phyloP scores from a whole-genome alignment of 2,329 filamentous ascomycete genomes.

The Penicillium corylophilum region DNA sequence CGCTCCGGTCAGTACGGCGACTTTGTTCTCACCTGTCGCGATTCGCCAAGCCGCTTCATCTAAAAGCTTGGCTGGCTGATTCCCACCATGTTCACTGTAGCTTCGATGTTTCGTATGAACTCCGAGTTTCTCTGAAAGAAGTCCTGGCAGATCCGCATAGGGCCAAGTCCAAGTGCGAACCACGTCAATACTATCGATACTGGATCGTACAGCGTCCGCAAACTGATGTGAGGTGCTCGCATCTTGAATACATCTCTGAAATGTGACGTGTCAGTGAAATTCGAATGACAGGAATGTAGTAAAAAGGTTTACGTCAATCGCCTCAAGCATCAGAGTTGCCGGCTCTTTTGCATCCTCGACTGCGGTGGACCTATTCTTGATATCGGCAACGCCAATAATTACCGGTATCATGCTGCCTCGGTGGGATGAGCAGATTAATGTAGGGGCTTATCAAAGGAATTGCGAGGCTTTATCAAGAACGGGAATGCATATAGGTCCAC shows the following conservation, averaged over 20 bases:
- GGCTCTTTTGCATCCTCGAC: conserved; percentile 59
- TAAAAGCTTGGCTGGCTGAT: conserved; percentile 62
- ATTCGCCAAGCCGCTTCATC: conserved; percentile 63
- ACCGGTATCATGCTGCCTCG: conserved; percentile 44
- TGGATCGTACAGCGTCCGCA: conserved; percentile 38
- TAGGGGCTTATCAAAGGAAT: neutral
- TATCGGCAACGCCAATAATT: conserved; percentile 62
- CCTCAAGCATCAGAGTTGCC: conserved; percentile 57
- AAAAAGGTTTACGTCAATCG: conserved; percentile 40
- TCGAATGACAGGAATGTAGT: too few relatives aligned
- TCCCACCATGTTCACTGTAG: conserved; percentile 61
- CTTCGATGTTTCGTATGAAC: conserved; percentile 49
- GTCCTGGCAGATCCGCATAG: conserved; percentile 51
- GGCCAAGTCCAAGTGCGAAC: conserved; percentile 56
- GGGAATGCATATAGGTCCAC: neutral
- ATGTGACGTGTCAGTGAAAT: too few relatives aligned
- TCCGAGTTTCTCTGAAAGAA: conserved; percentile 52
- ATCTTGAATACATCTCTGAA: conserved; percentile 44
- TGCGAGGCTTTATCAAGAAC: neutral
- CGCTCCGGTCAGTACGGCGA: conserved; percentile 62
- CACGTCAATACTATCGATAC: conserved; percentile 59
- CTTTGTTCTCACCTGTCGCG: conserved; percentile 52
- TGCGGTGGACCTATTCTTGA: conserved; percentile 57
- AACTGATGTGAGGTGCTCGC: conserved; percentile 36
- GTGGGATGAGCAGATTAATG: neutral